A percentile compares a stretch with the other conserved stretches of the same genome.
Conservation (phyloP, 2,329 filamentous ascomycete genomes). For the Chrysoporthe cubensis region DNA sequence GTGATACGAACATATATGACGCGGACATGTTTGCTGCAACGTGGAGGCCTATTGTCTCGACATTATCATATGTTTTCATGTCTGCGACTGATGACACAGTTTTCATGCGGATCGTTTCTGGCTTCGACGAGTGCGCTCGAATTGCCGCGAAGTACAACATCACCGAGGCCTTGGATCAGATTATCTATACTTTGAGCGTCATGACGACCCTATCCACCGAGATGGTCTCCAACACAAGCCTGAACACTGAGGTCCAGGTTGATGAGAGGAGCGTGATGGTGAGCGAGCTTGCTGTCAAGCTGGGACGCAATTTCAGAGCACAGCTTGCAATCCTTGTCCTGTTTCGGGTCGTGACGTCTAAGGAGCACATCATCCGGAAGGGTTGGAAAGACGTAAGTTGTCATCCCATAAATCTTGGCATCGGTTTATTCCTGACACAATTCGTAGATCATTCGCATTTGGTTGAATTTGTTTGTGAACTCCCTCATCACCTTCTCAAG, state of each 20-base stretch:
- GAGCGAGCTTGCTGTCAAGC: conserved; percentile 93
- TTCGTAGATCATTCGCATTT: conserved; percentile 79
- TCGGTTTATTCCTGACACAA: conserved; percentile 41
- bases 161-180: conserved; percentile 87
- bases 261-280: conserved; percentile 96
- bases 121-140: conserved; percentile 93
- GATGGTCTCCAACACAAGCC: conserved; percentile 74
- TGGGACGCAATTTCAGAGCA: conserved; percentile 90
- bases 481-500: conserved; percentile 79
- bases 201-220: conserved; percentile 87
- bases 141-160: conserved; percentile 86
- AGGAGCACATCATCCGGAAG: conserved; percentile 74
- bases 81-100: conserved; percentile 96
- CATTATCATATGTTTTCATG: conserved; percentile 97
- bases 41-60: conserved; percentile 94
- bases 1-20: conserved; percentile 92
- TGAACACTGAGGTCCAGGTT: conserved; percentile 95
- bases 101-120: conserved; percentile 88
- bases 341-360: conserved; percentile 87
- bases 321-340: conserved; percentile 94
- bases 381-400: conserved; percentile 79
- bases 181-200: conserved; percentile 84
- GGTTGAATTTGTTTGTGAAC: conserved; percentile 95
- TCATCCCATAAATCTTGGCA: not conserved
- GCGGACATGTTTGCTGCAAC: conserved; percentile 97